Percentiles rank a stretch among this genome's conserved stretches.
Conservation (phyloP, 2,329 filamentous ascomycete species). For the Penicillium sp. region DNA sequence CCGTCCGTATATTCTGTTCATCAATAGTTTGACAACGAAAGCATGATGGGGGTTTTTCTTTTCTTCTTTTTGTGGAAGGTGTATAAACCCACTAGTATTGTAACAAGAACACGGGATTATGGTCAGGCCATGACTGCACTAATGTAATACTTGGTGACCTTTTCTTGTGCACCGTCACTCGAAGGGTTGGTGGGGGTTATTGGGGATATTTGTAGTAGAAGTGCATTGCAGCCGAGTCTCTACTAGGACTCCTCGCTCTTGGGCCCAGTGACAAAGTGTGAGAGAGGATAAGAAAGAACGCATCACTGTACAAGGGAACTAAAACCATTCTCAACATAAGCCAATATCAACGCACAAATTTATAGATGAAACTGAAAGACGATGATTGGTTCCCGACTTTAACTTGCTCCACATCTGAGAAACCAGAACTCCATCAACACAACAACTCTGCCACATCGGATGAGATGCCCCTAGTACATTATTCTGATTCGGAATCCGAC, state of each 20-base stretch:
- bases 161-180: background rate
- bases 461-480: conserved; percentile 63
- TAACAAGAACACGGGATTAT: background rate
- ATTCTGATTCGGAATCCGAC: conserved; percentile 51
- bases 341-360: background rate
- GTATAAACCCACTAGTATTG: background rate
- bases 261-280: no score
- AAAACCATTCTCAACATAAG: background rate
- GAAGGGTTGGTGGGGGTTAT: no score
- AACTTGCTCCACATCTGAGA: background rate
- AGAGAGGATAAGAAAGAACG: no score
- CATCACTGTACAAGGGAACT: background rate
- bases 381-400: background rate
- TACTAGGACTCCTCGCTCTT: no score
- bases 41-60: no score
- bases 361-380: background rate
- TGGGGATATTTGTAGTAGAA: no score
- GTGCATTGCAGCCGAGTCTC: no score
- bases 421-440: background rate
- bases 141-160: background rate
- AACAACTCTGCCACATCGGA: background rate
- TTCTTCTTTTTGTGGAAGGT: no score
- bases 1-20: no score
- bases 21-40: no score
- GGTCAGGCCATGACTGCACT: no score